Evolutionary conservation across 352 stramenopile species (phyloP).

Genomic region (Globisporangium cystogenes): DNA sequence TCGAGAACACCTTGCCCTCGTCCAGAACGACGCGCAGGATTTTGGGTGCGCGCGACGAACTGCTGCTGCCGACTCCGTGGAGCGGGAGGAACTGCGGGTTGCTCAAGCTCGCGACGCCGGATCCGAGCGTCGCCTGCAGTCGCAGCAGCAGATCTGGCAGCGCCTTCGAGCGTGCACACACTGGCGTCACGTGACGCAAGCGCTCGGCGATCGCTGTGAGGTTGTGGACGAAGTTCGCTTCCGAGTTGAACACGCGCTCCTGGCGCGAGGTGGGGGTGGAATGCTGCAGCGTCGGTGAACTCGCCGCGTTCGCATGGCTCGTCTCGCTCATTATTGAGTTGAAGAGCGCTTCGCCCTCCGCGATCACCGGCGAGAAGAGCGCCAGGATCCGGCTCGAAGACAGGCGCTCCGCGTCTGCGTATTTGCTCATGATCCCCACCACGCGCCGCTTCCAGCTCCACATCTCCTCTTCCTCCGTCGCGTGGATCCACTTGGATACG

Average conservation of each 20-base stretch:
- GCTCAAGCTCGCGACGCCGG: not conserved
- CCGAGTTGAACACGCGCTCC: constrained; percentile 22
- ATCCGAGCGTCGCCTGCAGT: constrained; percentile 14
- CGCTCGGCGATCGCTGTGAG: constrained; percentile 24
- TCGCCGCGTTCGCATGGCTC: not conserved
- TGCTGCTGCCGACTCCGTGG: not conserved
- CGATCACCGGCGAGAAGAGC: constrained; percentile 9
- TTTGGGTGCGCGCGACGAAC: not conserved
- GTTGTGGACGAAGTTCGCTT: constrained; percentile 27
- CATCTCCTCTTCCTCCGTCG: constrained; percentile 11
- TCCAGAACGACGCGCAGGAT: constrained; percentile 23
- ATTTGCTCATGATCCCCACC: constrained; percentile 1
- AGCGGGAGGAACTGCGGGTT: constrained; percentile 16
- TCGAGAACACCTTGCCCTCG: constrained; percentile 38
- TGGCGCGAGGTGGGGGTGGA: constrained; percentile 8
- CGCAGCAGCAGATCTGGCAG: constrained; percentile 11
- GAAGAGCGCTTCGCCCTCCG: constrained; percentile 1
- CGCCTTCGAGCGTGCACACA: constrained; percentile 4
- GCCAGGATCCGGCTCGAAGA: constrained; percentile 2
- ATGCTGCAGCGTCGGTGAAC: not conserved
- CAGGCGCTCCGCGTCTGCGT: not conserved
- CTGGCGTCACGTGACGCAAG: constrained; percentile 18
- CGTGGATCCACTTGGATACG: constrained; percentile 20
- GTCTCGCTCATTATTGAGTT: not conserved
- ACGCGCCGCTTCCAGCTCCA: constrained; percentile 6